Evolutionary conservation across 2,329 filamentous ascomycete genomes (phyloP).

Genomic region (Ceratocystis cubensis): DNA sequence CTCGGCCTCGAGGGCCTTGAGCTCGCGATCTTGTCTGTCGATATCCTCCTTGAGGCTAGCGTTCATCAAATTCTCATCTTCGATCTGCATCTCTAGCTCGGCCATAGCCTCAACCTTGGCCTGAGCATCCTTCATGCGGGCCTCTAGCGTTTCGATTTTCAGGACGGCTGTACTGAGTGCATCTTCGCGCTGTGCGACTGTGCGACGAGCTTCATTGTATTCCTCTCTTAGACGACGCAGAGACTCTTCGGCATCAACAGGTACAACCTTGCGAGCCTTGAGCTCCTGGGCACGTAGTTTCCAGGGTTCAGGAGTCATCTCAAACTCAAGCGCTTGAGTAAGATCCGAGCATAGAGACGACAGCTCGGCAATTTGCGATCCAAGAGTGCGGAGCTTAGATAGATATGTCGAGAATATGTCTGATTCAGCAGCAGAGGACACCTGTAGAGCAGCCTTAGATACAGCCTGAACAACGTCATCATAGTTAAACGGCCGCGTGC

Average conservation of each 20-base stretch:
- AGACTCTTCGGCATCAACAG: conserved; percentile 75
- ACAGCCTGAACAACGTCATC: conserved; percentile 54
- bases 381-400: conserved; percentile 52
- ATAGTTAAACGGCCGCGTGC: conserved; percentile 53
- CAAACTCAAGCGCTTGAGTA: conserved; percentile 65
- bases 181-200: conserved; percentile 62
- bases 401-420: conserved; percentile 60
- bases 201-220: conserved; percentile 61
- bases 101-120: conserved; percentile 60
- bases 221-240: conserved; percentile 68
- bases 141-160: conserved; percentile 85
- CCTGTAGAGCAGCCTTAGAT: conserved; percentile 35
- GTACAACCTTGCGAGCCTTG: conserved; percentile 66
- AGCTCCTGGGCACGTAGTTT: conserved; percentile 67
- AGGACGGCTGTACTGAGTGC: conserved; percentile 76
- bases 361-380: conserved; percentile 55
- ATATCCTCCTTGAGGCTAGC: conserved; percentile 49
- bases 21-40: conserved; percentile 54
- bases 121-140: conserved; percentile 70
- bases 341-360: conserved; percentile 57
- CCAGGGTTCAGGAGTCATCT: conserved; percentile 68
- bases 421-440: conserved; percentile 42
- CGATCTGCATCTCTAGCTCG: conserved; percentile 49
- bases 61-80: conserved; percentile 39
- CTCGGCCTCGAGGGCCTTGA: conserved; percentile 51